Base-by-base conservation (phyloP, 108 stramenopile genomes). In the Cylindrotheca fusiformis region DNA sequence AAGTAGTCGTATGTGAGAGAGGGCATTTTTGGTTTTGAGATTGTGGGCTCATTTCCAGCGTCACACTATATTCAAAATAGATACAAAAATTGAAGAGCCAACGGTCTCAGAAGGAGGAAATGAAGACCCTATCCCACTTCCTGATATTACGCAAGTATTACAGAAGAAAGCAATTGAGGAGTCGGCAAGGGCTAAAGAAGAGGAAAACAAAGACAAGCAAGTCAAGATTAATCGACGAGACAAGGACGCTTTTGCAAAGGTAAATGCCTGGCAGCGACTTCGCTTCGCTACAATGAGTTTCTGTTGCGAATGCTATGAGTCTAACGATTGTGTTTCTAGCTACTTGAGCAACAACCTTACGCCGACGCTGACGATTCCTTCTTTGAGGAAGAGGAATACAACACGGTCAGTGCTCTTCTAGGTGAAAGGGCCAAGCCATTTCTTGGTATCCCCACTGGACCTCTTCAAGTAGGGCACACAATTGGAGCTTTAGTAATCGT, bases 401-500 rank as follows among this genome's bases (percentile, higher is more conserved):
- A 76, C 18, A 83, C 84, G 51, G 73, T 93, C 47, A 87, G 84
- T 49, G 91, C 91, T 3, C 68, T 91, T 59, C 70, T 95, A 52
- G 91, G 88, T 55, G 84, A 85, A 60, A 55, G 81, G 52, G 50
- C 81, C 30, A 67, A 80, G 71, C 74, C 79, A 48, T 94, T 94
- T 79, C 63, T 90, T 52, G 89, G 89, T 6, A 90, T 94, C 63
- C 86, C 87, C 36, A 69, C 77, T 31, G 88, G 88, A 20, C 84
- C 87, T 4, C 68, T 94, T 28, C 92, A 94, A 69, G 87, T 94
- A 26, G 92, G 92, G 8, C 92, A 94, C 71, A 80, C 82, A 55
- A 83, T 94, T 54, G 92, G 92, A n/a, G 80, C 85, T 17, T 70
- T 94, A 63, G 87, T 74, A 12, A 80, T 90, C 49, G 60, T 90